phyloP scores from a whole-genome alignment of 2,329 filamentous ascomycete genomes.

The Hypomyces rosellus region DNA sequence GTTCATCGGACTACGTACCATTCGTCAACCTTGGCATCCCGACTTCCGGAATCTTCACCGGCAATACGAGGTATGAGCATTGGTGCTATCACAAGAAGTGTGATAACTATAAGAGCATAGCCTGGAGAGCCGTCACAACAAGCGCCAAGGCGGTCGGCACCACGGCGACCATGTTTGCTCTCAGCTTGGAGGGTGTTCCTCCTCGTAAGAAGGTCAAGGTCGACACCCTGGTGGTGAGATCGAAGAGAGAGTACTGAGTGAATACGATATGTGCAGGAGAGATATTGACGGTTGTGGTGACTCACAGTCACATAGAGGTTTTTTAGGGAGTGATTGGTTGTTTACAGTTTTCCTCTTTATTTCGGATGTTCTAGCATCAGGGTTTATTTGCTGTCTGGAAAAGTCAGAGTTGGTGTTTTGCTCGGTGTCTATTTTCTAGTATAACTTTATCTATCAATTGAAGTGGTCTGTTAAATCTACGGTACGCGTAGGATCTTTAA shows the following conservation, averaged over 20 bases:
- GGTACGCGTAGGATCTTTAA: too few species aligned
- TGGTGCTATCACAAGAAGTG: conserved; percentile 34
- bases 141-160: conserved; percentile 43
- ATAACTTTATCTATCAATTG: too few species aligned
- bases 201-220: conserved; percentile 23
- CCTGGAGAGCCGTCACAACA: conserved; percentile 33
- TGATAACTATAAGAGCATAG: conserved; percentile 35
- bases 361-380: too few species aligned
- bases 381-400: too few species aligned
- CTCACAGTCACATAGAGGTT: too few species aligned
- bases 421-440: too few species aligned
- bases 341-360: too few species aligned
- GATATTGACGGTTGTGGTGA: too few species aligned
- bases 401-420: too few species aligned
- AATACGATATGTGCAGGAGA: too few species aligned
- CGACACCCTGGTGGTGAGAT: not conserved
- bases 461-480: too few species aligned
- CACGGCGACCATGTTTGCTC: conserved; percentile 38
- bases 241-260: not conserved
- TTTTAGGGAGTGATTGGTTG: too few species aligned
- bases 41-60: conserved; percentile 33
- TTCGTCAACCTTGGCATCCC: conserved; percentile 32
- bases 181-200: conserved; percentile 30
- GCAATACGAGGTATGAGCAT: conserved; percentile 27
- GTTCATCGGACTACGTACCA: conserved; percentile 30